phyloP scores from a whole-genome alignment of 2,329 filamentous ascomycete genomes.

The Mycogone perniciosa region DNA sequence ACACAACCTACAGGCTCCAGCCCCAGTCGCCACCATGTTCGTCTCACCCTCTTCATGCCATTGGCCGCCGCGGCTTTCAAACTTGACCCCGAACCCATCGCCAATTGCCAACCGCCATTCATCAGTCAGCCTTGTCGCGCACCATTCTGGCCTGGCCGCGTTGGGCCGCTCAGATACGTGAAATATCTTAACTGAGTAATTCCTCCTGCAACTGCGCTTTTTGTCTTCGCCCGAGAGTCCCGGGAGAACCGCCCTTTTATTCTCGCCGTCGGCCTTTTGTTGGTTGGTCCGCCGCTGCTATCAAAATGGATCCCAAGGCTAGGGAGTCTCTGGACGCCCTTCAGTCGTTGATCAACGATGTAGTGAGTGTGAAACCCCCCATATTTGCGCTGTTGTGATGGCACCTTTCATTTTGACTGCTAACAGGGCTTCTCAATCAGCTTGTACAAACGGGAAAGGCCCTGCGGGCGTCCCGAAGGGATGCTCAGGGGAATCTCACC shows the following conservation, averaged over 20 bases:
- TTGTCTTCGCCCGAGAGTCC: neutral
- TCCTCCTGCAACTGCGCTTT: too few species aligned
- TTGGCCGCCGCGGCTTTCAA: neutral
- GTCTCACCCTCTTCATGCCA: neutral
- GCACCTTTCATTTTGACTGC: neutral
- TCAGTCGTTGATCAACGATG: constrained; percentile 48
- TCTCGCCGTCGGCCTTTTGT: neutral
- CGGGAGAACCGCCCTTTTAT: neutral
- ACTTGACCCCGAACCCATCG: neutral
- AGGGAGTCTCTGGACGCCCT: constrained; percentile 41
- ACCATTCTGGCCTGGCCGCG: neutral
- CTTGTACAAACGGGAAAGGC: constrained; percentile 55
- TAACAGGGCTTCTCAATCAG: constrained; percentile 20
- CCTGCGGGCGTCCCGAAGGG: constrained; percentile 42
- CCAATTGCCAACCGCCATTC: neutral
- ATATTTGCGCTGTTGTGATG: neutral
- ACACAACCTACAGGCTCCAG: neutral
- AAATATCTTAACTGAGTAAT: too few species aligned
- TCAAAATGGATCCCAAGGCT: constrained; percentile 13
- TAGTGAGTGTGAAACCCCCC: constrained; percentile 35
- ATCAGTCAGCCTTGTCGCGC: neutral
- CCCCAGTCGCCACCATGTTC: neutral
- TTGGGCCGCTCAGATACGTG: neutral
- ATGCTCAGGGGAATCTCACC: constrained; percentile 34
- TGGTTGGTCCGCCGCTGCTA: too few species aligned